Evolutionary conservation across 2,329 filamentous ascomycete species (phyloP).

Genomic region (Ceratocystis variospora): DNA sequence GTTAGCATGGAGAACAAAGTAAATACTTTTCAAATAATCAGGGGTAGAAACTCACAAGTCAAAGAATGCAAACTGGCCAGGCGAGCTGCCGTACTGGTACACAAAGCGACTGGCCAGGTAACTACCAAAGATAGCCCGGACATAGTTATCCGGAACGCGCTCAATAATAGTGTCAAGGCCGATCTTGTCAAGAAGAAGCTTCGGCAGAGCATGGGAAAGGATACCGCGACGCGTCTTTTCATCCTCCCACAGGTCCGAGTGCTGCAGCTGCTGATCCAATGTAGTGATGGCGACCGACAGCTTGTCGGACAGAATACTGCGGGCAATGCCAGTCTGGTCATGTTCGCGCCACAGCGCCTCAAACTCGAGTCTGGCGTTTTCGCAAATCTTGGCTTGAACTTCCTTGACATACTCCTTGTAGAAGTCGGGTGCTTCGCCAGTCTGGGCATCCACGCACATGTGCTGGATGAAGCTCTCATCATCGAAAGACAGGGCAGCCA

Average conservation of each 20-base stretch:
- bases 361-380: constrained; percentile 87
- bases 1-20: background rate
- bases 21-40: too few relatives aligned
- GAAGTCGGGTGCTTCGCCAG: constrained; percentile 68
- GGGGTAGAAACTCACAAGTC: constrained; percentile 60
- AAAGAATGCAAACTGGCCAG: constrained; percentile 96
- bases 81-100: constrained; percentile 83
- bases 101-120: constrained; percentile 92
- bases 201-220: constrained; percentile 71
- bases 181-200: constrained; percentile 73
- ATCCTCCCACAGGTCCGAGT: constrained; percentile 82
- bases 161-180: constrained; percentile 76
- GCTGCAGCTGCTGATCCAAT: constrained; percentile 89
- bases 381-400: constrained; percentile 79
- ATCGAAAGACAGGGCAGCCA: constrained; percentile 88
- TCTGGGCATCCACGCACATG: constrained; percentile 67
- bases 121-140: constrained; percentile 89
- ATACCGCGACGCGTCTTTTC: constrained; percentile 63
- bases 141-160: constrained; percentile 80
- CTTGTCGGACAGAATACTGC: constrained; percentile 81
- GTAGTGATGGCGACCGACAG: constrained; percentile 89
- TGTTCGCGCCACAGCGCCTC: constrained; percentile 97
- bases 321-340: constrained; percentile 61
- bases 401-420: constrained; percentile 86
- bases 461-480: constrained; percentile 76